Conservation (phyloP, 2,329 filamentous ascomycete species). For the Pyricularia grisea region DNA sequence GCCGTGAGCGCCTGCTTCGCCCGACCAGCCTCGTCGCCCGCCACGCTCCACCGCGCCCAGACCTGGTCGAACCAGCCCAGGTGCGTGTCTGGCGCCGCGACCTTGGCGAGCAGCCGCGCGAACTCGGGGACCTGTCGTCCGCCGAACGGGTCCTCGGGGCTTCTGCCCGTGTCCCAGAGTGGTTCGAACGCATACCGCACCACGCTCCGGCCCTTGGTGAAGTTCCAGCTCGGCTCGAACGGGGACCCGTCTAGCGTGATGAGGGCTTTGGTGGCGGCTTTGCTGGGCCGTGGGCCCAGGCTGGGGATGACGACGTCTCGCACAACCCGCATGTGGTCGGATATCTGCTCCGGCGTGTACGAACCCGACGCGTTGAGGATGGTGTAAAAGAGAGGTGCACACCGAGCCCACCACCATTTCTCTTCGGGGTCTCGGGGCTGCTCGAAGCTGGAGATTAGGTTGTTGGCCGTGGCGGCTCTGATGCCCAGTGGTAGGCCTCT, state of each 20-base stretch:
- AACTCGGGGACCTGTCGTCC: constrained; percentile 4
- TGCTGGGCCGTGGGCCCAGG: constrained; percentile 5
- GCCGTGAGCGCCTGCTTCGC: not conserved
- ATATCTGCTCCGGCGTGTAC: constrained; percentile 6
- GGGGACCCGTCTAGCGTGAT: constrained; percentile 9
- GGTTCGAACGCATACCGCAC: constrained; percentile 8
- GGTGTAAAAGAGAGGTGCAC: constrained; percentile 5
- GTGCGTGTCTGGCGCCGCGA: constrained; percentile 19
- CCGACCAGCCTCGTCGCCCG: not conserved
- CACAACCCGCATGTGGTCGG: constrained; percentile 7
- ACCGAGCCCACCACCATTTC: constrained; percentile 7
- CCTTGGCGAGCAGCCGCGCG: constrained; percentile 34
- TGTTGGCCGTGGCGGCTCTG: not conserved
- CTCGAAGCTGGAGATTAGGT: not conserved
- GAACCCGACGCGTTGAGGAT: constrained; percentile 4
- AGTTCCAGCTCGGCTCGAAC: constrained; percentile 9
- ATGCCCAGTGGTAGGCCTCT: not conserved
- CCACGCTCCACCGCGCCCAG: constrained; percentile 6
- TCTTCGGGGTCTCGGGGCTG: not conserved
- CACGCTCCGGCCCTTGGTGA: not conserved
- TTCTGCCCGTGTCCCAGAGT: constrained; percentile 1
- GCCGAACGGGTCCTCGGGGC: constrained; percentile 5
- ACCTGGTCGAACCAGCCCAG: constrained; percentile 9
- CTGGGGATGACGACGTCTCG: constrained; percentile 7
- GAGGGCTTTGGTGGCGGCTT: not conserved